These are phyloP conservation scores for Biscogniauxia marginata DNA, from an alignment of 2,329 filamentous ascomycete genomes.

Conservation along the genomic window DNA sequence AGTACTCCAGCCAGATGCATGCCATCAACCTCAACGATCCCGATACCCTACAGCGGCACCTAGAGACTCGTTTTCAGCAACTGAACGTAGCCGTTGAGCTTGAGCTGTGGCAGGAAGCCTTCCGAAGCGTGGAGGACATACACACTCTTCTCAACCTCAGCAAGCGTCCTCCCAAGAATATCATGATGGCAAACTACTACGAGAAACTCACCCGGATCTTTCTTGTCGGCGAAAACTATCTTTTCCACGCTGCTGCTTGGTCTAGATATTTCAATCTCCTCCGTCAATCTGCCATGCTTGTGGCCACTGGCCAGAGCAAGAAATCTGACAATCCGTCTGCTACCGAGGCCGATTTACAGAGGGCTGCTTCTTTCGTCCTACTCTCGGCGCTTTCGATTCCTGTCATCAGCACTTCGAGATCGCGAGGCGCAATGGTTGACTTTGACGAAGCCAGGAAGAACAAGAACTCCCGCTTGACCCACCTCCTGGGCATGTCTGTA, in stretches of 20 bases:
- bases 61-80: constrained; percentile 98
- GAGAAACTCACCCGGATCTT: constrained; percentile 99
- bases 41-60: constrained; percentile 92
- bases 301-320: constrained; percentile 80
- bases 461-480: constrained; percentile 96
- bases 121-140: constrained; percentile 98
- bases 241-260: constrained; percentile 98
- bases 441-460: constrained; percentile 97
- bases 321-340: constrained; percentile 94
- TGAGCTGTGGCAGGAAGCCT: constrained; percentile 98
- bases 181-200: constrained; percentile 99
- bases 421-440: constrained; percentile 91
- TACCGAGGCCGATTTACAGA: constrained; percentile 85
- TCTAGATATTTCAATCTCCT: constrained; percentile 96
- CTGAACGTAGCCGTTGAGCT: constrained; percentile 97
- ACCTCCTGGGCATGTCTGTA: constrained; percentile 88
- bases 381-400: constrained; percentile 95
- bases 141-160: constrained; percentile 95
- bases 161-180: constrained; percentile 96
- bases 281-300: constrained; percentile 80
- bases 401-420: constrained; percentile 97
- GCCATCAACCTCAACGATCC: constrained; percentile 98
- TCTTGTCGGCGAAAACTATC: constrained; percentile 97
- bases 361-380: constrained; percentile 92
- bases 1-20: constrained; percentile 98